These are phyloP conservation scores for Furcasterigmium sp. DNA, from an alignment of 2,329 filamentous ascomycete genomes.

Conservation along the genomic window DNA sequence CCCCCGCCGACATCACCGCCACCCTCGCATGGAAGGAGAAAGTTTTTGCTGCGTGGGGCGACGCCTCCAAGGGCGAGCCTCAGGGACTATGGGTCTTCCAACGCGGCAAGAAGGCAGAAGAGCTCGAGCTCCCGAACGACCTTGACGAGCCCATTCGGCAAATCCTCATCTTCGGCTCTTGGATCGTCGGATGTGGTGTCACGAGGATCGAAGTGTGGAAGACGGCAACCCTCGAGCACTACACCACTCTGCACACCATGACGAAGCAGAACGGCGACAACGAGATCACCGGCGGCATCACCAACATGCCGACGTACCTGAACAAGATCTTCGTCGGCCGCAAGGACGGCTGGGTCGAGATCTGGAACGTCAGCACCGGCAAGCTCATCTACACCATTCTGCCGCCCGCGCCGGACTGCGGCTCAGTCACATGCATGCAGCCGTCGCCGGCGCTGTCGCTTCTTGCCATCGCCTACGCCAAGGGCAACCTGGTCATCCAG, in stretches of 20 bases:
- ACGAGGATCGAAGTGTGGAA: constrained; percentile 89
- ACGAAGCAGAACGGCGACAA: constrained; percentile 53
- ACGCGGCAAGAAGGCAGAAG: constrained; percentile 76
- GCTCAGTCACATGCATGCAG: constrained; percentile 81
- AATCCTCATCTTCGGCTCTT: constrained; percentile 80
- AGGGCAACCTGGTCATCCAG: constrained; percentile 72
- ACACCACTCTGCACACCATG: constrained; percentile 71
- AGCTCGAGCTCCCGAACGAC: constrained; percentile 64
- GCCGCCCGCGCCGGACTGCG: constrained; percentile 65
- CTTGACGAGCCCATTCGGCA: constrained; percentile 67
- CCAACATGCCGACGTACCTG: constrained; percentile 87
- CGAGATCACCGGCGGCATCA: constrained; percentile 71
- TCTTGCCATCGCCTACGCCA: constrained; percentile 81
- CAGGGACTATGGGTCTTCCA: constrained; percentile 88
- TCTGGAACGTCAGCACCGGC: constrained; percentile 93
- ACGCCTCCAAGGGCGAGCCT: constrained; percentile 39
- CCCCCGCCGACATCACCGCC: constrained; percentile 78
- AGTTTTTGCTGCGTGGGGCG: constrained; percentile 86
- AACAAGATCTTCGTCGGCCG: constrained; percentile 94
- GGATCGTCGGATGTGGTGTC: constrained; percentile 76
- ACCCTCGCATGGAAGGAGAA: constrained; percentile 83
- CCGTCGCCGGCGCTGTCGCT: constrained; percentile 79
- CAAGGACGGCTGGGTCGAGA: constrained; percentile 84
- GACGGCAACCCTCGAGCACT: constrained; percentile 75
- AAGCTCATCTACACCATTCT: constrained; percentile 89